Base-by-base conservation (phyloP, 768 basidiomycete species). In the Gloeopeniophorella convolvens region DNA sequence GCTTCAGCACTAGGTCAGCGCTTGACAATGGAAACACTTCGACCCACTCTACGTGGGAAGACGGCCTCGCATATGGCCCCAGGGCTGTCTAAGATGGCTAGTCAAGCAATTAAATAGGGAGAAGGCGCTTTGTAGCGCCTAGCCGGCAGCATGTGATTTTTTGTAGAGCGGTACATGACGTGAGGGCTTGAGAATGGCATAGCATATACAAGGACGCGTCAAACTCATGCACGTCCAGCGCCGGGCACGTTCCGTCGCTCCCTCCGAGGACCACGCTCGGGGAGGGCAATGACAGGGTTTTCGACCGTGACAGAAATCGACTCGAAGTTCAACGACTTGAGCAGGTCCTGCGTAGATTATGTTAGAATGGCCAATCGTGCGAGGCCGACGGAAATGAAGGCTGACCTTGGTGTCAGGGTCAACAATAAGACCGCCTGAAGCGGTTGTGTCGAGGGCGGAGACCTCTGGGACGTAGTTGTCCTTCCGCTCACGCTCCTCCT, bases 401-500 rank as follows among this genome's bases (percentile, higher is more conserved):
- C 81, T 60, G 49, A 90, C 93, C 79, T 95, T 92, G 68, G 96
- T 98, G 61, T 95, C 91, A 45, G 74, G 75, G 66, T 99, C 96
- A 63, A 99, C 76, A 67, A 93, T 86, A 48, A 97, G 74, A 37
- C 85, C 85, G 43, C 74, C 77, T 18, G 54, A 51, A 4, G 72
- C 72, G 50, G 77, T 73, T 51, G 79, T 82, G 69, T 94, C 89
- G 58, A 99, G 87, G 33, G 96, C 96, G 45, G 96, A 99, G 32
- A 96, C 84, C 66, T 98, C 96, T 57, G 96, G 96, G 46, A 98
- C 95, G 70, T 90, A 97, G 78, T 97, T 94, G 70, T 99, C 96
- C 80, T 98, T 98, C 64, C 95, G 76, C 73, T 99, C 96, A 56
- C 96, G 82, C 75, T 99, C 96, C 72, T 99, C 96, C 67, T 98